These are phyloP conservation scores for Dryas integrifolia DNA, from an alignment of 331 rosid genomes.

Conservation along the genomic window DNA sequence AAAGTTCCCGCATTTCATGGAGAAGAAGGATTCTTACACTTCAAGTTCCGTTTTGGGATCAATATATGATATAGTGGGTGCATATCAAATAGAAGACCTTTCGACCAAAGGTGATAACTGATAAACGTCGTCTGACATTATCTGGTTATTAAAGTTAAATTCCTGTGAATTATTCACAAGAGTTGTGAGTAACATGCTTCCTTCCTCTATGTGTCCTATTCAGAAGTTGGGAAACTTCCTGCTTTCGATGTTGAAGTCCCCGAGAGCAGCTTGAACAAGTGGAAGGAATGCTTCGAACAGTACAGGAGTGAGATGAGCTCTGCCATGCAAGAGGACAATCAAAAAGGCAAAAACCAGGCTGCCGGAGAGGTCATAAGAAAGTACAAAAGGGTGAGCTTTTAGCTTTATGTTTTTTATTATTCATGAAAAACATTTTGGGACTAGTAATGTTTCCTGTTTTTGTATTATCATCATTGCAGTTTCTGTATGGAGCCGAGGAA, in stretches of 20 bases:
- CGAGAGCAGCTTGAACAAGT: constrained; percentile 20
- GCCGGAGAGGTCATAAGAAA: constrained; percentile 36
- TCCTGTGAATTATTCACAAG: not conserved
- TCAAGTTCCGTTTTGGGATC: constrained; percentile 65
- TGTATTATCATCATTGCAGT: constrained; percentile 26
- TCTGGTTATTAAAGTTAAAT: not conserved
- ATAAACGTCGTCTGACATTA: not conserved
- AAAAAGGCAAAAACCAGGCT: constrained; percentile 25
- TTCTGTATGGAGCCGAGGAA: constrained; percentile 44
- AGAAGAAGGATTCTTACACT: constrained; percentile 32
- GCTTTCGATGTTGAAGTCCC: constrained; percentile 61
- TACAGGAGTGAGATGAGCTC: constrained; percentile 45
- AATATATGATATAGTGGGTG: constrained; percentile 53
- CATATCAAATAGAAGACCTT: constrained; percentile 33
- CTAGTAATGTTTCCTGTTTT: no score
- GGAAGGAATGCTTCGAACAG: constrained; percentile 31
- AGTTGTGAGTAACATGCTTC: not conserved
- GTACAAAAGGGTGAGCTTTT: constrained; percentile 46
- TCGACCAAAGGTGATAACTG: constrained; percentile 43
- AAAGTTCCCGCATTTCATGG: constrained; percentile 68
- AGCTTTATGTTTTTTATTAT: not conserved
- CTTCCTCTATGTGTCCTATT: constrained; percentile 14
- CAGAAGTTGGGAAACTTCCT: constrained; percentile 58
- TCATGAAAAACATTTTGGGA: not conserved
- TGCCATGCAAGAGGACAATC: constrained; percentile 20